Evolutionary conservation across 306 rosid species (phyloP).

Genomic region (Cucumis melo): DNA sequence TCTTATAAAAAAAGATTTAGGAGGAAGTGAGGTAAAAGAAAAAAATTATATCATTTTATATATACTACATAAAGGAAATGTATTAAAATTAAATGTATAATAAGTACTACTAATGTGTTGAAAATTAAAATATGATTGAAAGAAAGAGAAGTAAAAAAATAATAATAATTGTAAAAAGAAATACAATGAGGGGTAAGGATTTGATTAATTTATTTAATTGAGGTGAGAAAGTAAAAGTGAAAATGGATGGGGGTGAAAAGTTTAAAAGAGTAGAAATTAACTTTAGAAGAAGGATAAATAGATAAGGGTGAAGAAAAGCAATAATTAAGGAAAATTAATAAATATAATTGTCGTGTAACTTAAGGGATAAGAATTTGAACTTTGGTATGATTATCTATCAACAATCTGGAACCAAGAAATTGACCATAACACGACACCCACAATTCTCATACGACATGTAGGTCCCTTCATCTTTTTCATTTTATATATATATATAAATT

Average conservation of each 20-base stretch:
- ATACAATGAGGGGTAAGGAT: no score
- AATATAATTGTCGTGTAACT: constrained; percentile 16
- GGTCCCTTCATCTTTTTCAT: constrained; percentile 14
- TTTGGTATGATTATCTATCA: constrained; percentile 14
- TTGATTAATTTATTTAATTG: no score
- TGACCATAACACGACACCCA: constrained; percentile 36
- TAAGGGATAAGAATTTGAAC: constrained; percentile 40
- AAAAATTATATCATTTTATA: no score
- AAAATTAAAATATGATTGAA: neutral
- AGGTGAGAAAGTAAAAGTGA: neutral
- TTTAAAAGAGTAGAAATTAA: neutral
- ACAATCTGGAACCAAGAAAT: constrained; percentile 19
- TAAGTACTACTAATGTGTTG: neutral
- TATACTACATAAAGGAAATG: no score
- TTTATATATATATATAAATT: neutral
- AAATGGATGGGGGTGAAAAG: neutral
- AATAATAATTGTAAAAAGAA: no score
- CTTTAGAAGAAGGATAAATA: neutral
- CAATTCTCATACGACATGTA: constrained; percentile 33
- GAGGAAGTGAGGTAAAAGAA: no score
- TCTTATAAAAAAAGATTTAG: no score
- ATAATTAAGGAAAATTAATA: constrained; percentile 1
- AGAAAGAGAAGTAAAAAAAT: neutral
- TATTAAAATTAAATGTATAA: no score
- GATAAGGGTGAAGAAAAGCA: neutral